phyloP scores from a whole-genome alignment of 805 yeast genomes.

The Peterozyma toletana region DNA sequence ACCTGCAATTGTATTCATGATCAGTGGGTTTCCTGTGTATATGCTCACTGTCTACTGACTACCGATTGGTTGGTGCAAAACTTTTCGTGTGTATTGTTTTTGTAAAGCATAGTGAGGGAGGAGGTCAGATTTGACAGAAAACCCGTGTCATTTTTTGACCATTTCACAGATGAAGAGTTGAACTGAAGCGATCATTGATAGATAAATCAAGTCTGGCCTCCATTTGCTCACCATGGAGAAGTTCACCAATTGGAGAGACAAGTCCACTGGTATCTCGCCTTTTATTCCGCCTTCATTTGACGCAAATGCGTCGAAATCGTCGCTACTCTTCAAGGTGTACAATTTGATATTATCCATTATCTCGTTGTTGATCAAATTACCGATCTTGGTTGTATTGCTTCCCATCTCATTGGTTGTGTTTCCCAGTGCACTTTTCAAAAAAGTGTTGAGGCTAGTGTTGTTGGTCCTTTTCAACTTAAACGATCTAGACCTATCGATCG shows the following conservation, averaged over 20 bases:
- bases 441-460: conserved; percentile 14
- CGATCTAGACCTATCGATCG: not conserved
- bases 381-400: conserved; percentile 18
- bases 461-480: conserved; percentile 24
- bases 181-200: too few species aligned
- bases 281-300: conserved; percentile 45
- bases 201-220: too few species aligned
- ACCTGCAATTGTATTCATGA: too few species aligned
- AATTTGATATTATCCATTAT: not conserved
- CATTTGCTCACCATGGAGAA: conserved; percentile 52
- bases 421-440: conserved; percentile 10
- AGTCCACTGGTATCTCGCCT: conserved; percentile 91
- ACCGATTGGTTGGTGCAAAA: too few species aligned
- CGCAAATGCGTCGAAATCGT: not conserved
- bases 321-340: not conserved
- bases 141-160: too few species aligned
- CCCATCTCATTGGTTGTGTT: conserved; percentile 13
- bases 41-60: too few species aligned
- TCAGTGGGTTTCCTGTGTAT: too few species aligned
- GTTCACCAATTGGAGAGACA: conserved; percentile 79
- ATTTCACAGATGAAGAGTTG: too few species aligned
- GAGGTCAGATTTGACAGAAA: too few species aligned
- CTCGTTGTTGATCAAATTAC: conserved; percentile 16
- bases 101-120: too few species aligned
- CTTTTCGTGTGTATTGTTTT: too few species aligned